A percentile compares a stretch with the other conserved stretches of the same genome.
These are phyloP conservation scores for Hirschioporus abietinus DNA, from an alignment of 768 basidiomycete species.

Conservation along the genomic window DNA sequence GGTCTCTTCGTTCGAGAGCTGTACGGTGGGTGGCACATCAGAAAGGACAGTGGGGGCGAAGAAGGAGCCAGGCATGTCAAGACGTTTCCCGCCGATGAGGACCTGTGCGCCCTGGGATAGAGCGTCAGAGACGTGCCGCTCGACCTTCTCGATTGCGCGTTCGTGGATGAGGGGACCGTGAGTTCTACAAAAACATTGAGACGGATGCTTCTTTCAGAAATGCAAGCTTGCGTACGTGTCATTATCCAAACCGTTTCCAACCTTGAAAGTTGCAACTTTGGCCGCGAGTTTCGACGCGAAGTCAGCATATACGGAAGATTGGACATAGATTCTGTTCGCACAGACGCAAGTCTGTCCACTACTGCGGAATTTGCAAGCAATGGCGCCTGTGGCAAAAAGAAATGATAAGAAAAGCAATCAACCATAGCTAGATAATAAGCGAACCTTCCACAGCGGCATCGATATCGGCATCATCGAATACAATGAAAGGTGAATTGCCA, in stretches of 20 bases:
- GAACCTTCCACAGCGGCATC: slow-evolving; percentile 84
- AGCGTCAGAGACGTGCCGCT: slow-evolving; percentile 84
- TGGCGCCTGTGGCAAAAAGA: slow-evolving; percentile 42
- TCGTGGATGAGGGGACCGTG: slow-evolving; percentile 93
- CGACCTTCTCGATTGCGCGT: slow-evolving; percentile 81
- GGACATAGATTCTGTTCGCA: slow-evolving; percentile 91
- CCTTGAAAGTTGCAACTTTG: slow-evolving; percentile 74
- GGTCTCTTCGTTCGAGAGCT: slow-evolving; percentile 80
- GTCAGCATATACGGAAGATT: slow-evolving; percentile 85
- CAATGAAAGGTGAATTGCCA: slow-evolving; percentile 94
- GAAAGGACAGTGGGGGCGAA: slow-evolving; percentile 85
- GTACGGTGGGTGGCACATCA: slow-evolving; percentile 68
- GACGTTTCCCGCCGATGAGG: slow-evolving; percentile 79
- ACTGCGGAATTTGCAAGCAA: slow-evolving; percentile 73
- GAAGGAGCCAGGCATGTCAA: slow-evolving; percentile 58
- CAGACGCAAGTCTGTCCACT: slow-evolving; percentile 85
- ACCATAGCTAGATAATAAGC: slow-evolving; percentile 16
- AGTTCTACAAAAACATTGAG: slow-evolving; percentile 45
- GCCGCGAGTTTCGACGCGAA: slow-evolving; percentile 86
- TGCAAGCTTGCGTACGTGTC: slow-evolving; percentile 48
- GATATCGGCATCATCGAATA: slow-evolving; percentile 94
- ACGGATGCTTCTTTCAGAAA: not conserved
- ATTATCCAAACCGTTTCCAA: slow-evolving; percentile 82
- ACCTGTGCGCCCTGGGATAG: slow-evolving; percentile 79
- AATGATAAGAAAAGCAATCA: not conserved